A percentile compares a stretch with the other conserved stretches of the same genome.
These are phyloP conservation scores for Zychaea mexicana DNA, from an alignment of 371 early-diverging fungal species.

Conservation along the genomic window DNA sequence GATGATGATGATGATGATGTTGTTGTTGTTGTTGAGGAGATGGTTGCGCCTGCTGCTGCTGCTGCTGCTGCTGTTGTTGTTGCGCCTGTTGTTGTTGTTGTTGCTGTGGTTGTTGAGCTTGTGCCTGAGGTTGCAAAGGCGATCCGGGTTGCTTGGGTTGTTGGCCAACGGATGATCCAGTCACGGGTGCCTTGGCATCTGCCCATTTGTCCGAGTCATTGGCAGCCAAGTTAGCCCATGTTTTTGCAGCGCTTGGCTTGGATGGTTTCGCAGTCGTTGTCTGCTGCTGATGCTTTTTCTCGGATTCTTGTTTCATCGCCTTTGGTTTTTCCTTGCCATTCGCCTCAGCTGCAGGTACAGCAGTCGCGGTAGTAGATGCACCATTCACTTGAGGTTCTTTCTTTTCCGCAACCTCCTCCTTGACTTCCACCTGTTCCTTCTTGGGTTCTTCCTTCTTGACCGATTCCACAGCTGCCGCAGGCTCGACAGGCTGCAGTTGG, in stretches of 20 bases:
- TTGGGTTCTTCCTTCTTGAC: slow-evolving; percentile 8
- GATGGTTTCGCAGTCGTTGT: neutral
- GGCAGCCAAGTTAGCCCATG: slow-evolving; percentile 54
- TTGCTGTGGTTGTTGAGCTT: slow-evolving; percentile 8
- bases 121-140: slow-evolving; percentile 4
- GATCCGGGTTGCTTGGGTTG: slow-evolving; percentile 7
- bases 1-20: slow-evolving; percentile 7
- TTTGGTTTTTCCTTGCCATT: slow-evolving; percentile 38
- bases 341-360: neutral
- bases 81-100: neutral
- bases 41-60: slow-evolving; percentile 5
- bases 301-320: slow-evolving; percentile 33
- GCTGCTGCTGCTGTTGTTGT: slow-evolving; percentile 3
- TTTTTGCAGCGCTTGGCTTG: slow-evolving; percentile 30
- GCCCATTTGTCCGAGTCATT: slow-evolving; percentile 40
- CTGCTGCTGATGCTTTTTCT: slow-evolving; percentile 35
- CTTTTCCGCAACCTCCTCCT: slow-evolving; percentile 34
- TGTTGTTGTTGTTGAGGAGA: slow-evolving; percentile 7
- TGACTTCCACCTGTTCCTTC: slow-evolving; percentile 12
- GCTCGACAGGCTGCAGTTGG: neutral
- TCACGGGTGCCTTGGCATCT: slow-evolving; percentile 32
- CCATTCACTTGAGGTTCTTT: slow-evolving; percentile 28
- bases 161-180: slow-evolving; percentile 12
- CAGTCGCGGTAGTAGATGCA: neutral
- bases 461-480: neutral